Evolutionary conservation across 768 basidiomycete species (phyloP).

Genomic region (Daedalea quercina): DNA sequence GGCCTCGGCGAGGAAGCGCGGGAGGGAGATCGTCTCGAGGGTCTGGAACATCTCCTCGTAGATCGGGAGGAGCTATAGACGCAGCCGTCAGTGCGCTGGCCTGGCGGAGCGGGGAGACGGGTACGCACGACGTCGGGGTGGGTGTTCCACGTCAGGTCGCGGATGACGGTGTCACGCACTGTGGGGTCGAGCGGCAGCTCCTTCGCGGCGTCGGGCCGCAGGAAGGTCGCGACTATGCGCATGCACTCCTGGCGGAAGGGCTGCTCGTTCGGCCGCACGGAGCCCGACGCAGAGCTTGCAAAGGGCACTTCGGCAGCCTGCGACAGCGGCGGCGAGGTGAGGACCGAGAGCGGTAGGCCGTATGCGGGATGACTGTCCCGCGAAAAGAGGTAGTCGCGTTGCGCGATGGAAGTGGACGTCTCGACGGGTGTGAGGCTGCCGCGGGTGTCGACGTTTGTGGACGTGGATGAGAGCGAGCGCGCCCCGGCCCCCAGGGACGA

Average conservation of each 20-base stretch:
- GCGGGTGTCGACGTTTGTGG: no score
- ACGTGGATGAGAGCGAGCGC: no score
- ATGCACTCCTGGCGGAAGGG: slow-evolving; percentile 22
- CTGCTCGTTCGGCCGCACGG: background rate
- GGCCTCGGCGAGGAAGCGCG: slow-evolving; percentile 26
- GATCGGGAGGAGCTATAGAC: slow-evolving; percentile 26
- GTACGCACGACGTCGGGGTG: slow-evolving; percentile 31
- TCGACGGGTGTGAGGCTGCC: background rate
- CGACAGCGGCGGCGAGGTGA: background rate
- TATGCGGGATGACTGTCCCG: background rate
- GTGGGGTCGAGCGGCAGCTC: slow-evolving; percentile 17
- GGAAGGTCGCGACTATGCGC: slow-evolving; percentile 19
- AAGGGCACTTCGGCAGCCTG: background rate
- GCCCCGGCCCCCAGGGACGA: no score
- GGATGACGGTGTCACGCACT: slow-evolving; percentile 24
- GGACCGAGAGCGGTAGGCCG: background rate
- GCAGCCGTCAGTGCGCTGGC: background rate
- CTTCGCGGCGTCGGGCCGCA: slow-evolving; percentile 14
- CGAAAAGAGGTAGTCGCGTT: background rate
- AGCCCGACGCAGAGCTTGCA: background rate
- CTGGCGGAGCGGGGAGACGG: background rate
- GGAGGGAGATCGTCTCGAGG: slow-evolving; percentile 25
- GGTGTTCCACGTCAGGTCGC: slow-evolving; percentile 22
- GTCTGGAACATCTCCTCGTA: slow-evolving; percentile 28
- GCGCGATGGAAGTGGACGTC: slow-evolving; percentile 4